Evolutionary conservation across 257 asterid species (phyloP), one percentile per base, ranked within the genome.

Genomic region (Scutellaria galericulata): DNA sequence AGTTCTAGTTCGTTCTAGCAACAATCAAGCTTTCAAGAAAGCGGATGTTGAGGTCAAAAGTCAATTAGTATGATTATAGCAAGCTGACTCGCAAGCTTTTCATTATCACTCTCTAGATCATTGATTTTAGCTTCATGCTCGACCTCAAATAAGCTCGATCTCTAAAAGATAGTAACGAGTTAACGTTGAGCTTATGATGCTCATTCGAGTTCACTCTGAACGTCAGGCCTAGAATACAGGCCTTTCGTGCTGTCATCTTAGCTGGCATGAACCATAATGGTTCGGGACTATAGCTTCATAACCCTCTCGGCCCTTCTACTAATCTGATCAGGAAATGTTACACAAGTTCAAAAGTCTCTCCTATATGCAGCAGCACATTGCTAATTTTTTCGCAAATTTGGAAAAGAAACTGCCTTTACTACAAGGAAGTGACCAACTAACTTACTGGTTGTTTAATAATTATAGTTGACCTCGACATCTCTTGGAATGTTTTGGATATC

Each of bases 31-130:
- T 45, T 61, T 62, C 53, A 3, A 52, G 52, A 27, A 45, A 40
- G 37, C 7, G 14, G 27, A 63, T 41, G 12, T 71, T 20, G 68
- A 52, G 63, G 45, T 69, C 60, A 57, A 22, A 13, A 31, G 39
- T 52, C 6, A 50, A 42, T 62, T 27, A n/a, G 45, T 12, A 9
- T 31, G 37, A 44, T 68, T 54, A 66, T 46, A 3, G 9, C 40
- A 37, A 45, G 52, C 57, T n/a, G n/a, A 47, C 27, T 31, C 58
- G 15, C 54, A 4, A 58, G 53, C 68, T 31, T 50, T 37, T 67
- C 24, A 35, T 13, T 39, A 1, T 44, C 10, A 60, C 44, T 9
- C 54, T 39, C 13, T 39, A n/a, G n/a, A 15, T 14, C 11, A 44
- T 51, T n/a, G 35, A 8, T 67, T 63, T 51, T n/a, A 27, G 24